Percentiles rank a stretch among this genome's conserved stretches.
These are phyloP conservation scores for Beta corolliflora DNA, from an alignment of 179 eudicot genomes.

Conservation along the genomic window DNA sequence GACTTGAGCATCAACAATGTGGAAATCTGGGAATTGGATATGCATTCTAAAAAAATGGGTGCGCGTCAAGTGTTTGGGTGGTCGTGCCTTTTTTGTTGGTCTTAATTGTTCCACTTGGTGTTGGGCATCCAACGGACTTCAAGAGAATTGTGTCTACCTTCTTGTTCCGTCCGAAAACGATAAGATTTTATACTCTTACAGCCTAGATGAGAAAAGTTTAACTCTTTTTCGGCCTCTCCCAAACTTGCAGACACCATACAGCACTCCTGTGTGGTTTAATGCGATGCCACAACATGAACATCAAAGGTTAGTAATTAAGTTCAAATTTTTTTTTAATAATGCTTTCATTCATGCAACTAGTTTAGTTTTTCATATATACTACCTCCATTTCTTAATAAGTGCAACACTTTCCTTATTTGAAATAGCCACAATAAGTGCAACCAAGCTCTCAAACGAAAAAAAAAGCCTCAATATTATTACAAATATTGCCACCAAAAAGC, in stretches of 20 bases:
- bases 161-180: too few relatives aligned
- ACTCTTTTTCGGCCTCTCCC: background rate
- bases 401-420: too few relatives aligned
- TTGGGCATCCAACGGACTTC: background rate
- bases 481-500: too few relatives aligned
- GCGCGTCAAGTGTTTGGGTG: constrained; percentile 1
- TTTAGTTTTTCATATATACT: too few relatives aligned
- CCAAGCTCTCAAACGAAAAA: too few relatives aligned
- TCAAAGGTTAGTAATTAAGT: constrained; percentile 3
- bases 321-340: too few relatives aligned
- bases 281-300: background rate
- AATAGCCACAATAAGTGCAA: too few relatives aligned
- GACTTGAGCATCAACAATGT: background rate
- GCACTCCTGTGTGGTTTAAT: background rate
- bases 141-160: constrained; percentile 23
- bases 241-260: background rate
- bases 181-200: background rate
- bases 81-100: constrained; percentile 16
- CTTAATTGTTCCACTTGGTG: background rate
- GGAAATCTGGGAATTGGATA: background rate
- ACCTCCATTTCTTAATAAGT: too few relatives aligned
- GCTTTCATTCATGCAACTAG: too few relatives aligned
- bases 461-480: too few relatives aligned
- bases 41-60: background rate
- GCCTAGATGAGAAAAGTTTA: background rate